Conservation (phyloP, 306 rosid species). For the Lathyrus sativus region DNA sequence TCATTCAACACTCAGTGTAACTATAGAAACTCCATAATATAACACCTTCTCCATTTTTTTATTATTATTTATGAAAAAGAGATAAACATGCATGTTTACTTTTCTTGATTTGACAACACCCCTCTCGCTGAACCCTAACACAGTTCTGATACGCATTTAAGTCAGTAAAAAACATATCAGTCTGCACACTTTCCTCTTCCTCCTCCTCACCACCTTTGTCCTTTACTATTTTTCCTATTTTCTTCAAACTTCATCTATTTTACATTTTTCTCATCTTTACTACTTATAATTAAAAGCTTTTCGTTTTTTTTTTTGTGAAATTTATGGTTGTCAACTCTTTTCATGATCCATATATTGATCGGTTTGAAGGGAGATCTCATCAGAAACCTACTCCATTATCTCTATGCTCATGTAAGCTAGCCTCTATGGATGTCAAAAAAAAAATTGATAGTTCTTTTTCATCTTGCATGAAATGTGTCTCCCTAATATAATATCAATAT, state of each 20-base stretch:
- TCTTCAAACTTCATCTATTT: slow-evolving; percentile 37
- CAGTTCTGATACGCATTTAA: slow-evolving; percentile 75
- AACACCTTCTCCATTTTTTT: slow-evolving; percentile 30
- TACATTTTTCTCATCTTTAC: slow-evolving; percentile 27
- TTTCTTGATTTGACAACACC: slow-evolving; percentile 95
- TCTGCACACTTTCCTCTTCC: slow-evolving; percentile 55
- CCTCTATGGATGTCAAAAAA: not conserved
- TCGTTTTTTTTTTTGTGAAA: slow-evolving; percentile 41
- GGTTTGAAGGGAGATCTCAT: slow-evolving; percentile 39
- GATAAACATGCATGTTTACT: slow-evolving; percentile 40
- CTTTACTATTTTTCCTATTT: slow-evolving; percentile 68
- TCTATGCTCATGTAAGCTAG: slow-evolving; percentile 39
- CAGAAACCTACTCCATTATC: slow-evolving; percentile 59
- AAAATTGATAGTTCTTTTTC: no score
- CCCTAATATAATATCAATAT: no score
- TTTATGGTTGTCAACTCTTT: slow-evolving; percentile 46
- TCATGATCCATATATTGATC: slow-evolving; percentile 27
- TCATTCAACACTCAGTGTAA: slow-evolving; percentile 43
- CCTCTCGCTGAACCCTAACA: slow-evolving; percentile 64
- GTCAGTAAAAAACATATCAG: slow-evolving; percentile 71
- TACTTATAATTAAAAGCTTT: not conserved
- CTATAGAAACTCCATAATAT: slow-evolving; percentile 52
- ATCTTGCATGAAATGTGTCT: no score
- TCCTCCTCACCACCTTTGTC: slow-evolving; percentile 70
- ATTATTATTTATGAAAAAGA: slow-evolving; percentile 35